Evolutionary conservation across 1,284 basidiomycete species (phyloP).

Genomic region (Ganoderma sp.): DNA sequence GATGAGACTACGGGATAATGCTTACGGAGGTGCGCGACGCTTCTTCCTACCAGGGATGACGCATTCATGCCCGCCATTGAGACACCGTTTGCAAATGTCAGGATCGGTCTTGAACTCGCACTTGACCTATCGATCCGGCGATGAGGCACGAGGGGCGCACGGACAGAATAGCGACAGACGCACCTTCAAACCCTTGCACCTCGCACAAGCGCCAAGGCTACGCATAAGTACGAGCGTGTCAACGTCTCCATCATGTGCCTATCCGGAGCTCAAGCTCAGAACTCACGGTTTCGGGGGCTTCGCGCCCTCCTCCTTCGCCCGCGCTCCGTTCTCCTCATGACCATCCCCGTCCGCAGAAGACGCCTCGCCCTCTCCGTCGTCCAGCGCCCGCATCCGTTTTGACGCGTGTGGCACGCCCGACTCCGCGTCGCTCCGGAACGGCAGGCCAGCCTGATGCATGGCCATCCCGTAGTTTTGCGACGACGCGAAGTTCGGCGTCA

Average conservation of each 20-base stretch:
- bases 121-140: slow-evolving; percentile 51
- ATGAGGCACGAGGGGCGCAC: neutral
- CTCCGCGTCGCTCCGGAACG: slow-evolving; percentile 22
- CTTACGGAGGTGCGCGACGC: slow-evolving; percentile 76
- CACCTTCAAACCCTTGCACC: slow-evolving; percentile 78
- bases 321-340: slow-evolving; percentile 40
- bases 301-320: slow-evolving; percentile 42
- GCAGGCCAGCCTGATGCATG: slow-evolving; percentile 24
- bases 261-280: slow-evolving; percentile 8
- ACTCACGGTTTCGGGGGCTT: slow-evolving; percentile 55
- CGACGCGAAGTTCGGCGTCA: slow-evolving; percentile 24
- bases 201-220: slow-evolving; percentile 60
- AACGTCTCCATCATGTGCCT: neutral
- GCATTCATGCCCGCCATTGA: slow-evolving; percentile 70
- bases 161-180: slow-evolving; percentile 12
- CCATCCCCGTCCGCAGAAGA: slow-evolving; percentile 27
- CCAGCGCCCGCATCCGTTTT: slow-evolving; percentile 51
- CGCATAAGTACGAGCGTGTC: slow-evolving; percentile 18
- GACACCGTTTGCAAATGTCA: slow-evolving; percentile 74
- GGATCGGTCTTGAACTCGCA: slow-evolving; percentile 73
- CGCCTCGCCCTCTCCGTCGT: slow-evolving; percentile 49
- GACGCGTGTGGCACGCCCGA: slow-evolving; percentile 26
- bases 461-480: slow-evolving; percentile 18
- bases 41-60: slow-evolving; percentile 78
- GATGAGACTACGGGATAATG: slow-evolving; percentile 13